Evolutionary conservation across 352 stramenopile species (phyloP), one percentile per base, ranked within the genome.

Genomic region (Thalassiosira hispida): DNA sequence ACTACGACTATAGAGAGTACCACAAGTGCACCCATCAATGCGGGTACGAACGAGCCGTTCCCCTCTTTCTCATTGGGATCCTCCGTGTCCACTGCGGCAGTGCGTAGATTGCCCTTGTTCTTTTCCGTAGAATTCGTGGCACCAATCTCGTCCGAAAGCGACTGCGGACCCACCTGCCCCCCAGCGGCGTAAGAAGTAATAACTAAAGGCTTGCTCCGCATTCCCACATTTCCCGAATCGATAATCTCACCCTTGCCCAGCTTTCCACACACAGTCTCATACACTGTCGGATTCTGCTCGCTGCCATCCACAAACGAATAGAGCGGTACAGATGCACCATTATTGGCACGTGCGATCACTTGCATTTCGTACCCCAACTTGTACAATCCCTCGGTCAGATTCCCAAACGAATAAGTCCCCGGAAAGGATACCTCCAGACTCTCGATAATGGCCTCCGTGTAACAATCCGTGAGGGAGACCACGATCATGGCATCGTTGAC

Each of bases 231-330:
- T 16, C 71, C 76, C 33, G 55, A 69, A 7, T 69, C 23, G 31
- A 72, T 79, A 42, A 42, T 44, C 33, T 79, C 68, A 20, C 71
- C 71, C 29, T 66, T 69, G 11, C 69, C 68, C 12, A 84, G 44
- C 18, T 84, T 79, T 14, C 71, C 71, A 55, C 76, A 84, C 20
- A 53, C 46, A 0, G 68, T 84, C 70, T 84, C 69, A 40, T 75
- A 76, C 23, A 38, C 40, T 2, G 74, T 53, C 11, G 52, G 35
- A 27, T 29, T 62, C 18, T 47, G 33, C 18, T 63, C 47, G 18
- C 52, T 52, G 22, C 31, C 61, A 44, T 70, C 55, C 51, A 70
- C 40, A 35, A 83, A 78, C 1, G 60, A 67, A 52, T 83, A 83
- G 23, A 75, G 27, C 1, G 69, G 47, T 11, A 62, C 14, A n/a